Conservation (phyloP, 305 asterid genomes). For the Solanum hybrid region DNA sequence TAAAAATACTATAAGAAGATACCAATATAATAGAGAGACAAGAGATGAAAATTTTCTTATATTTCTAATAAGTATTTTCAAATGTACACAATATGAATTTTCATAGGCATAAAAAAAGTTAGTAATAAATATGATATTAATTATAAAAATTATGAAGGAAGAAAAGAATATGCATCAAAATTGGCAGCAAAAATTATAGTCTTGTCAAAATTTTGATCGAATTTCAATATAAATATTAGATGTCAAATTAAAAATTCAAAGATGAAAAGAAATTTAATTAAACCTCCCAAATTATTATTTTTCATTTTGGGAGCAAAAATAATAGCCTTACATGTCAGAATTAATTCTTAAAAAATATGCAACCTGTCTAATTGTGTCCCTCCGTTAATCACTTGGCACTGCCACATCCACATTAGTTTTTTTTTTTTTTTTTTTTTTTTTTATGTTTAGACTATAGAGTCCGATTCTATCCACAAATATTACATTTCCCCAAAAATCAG, state of each 20-base stretch:
- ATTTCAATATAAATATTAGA: accelerated
- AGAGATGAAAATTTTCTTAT: neutral
- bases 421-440: too few relatives aligned
- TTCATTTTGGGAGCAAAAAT: neutral
- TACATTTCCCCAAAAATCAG: neutral
- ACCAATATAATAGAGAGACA: too few relatives aligned
- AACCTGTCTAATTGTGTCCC: neutral
- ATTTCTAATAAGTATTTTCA: too few relatives aligned
- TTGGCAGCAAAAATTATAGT: too few relatives aligned
- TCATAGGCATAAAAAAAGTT: too few relatives aligned
- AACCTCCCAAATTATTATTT: neutral
- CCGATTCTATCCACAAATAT: neutral
- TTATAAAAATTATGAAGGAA: too few relatives aligned
- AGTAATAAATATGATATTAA: too few relatives aligned
- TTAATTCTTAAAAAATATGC: neutral
- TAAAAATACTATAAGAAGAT: neutral
- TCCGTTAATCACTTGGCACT: neutral
- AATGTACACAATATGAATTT: neutral
- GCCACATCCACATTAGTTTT: neutral
- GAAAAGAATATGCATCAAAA: neutral
- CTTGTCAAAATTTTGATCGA: accelerated
- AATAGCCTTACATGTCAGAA: neutral
- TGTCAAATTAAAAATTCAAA: too few relatives aligned
- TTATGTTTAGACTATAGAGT: too few relatives aligned
- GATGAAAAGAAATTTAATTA: neutral